Conservation (phyloP, 345 rosid species). For the Lumnitzera littorea region DNA sequence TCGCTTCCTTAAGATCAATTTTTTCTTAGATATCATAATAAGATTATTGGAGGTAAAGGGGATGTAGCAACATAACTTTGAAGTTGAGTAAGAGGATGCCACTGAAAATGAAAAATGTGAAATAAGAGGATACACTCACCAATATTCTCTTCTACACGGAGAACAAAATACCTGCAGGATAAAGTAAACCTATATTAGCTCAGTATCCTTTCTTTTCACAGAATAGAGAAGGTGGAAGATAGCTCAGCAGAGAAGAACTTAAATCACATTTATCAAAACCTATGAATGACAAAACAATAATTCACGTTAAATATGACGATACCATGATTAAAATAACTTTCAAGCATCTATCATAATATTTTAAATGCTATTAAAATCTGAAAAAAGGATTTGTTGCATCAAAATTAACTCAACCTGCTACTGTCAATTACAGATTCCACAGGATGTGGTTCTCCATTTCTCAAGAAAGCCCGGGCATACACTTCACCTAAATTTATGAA, state of each 20-base stretch:
- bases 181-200: constrained; percentile 13
- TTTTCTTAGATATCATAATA: too few relatives aligned
- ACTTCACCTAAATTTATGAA: constrained; percentile 48
- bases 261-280: neutral
- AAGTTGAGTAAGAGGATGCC: too few relatives aligned
- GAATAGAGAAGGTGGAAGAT: neutral
- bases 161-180: constrained; percentile 94
- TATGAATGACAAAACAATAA: neutral
- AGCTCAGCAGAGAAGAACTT: too few relatives aligned
- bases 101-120: too few relatives aligned
- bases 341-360: too few relatives aligned
- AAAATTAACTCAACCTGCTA: constrained; percentile 57
- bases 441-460: constrained; percentile 90
- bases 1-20: too few relatives aligned
- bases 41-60: too few relatives aligned
- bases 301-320: neutral
- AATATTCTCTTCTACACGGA: constrained; percentile 92
- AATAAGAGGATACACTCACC: constrained; percentile 39
- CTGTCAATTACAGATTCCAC: constrained; percentile 98
- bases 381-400: neutral
- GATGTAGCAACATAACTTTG: too few relatives aligned
- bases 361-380: too few relatives aligned
- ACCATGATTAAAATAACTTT: neutral
- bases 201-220: neutral
- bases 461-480: constrained; percentile 90